Conservation (phyloP, 192 early-diverging fungal genomes). For the Rhizoclosmatium sp. region DNA sequence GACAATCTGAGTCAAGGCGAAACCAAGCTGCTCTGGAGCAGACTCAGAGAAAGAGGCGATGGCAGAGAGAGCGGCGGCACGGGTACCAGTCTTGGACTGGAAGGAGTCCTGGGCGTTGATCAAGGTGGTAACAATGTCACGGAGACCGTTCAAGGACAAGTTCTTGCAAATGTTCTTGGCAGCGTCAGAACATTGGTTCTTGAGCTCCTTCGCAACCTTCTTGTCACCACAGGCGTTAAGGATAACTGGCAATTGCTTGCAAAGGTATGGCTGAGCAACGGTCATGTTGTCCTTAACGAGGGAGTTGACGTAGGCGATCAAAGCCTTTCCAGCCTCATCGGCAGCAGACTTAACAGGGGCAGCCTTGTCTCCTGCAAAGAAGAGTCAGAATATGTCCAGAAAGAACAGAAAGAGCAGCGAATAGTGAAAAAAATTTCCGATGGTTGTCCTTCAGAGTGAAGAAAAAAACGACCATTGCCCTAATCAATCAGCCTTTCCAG, state of each 20-base stretch:
- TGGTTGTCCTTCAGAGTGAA: no score
- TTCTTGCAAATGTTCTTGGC: constrained; percentile 66
- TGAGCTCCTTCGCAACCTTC: constrained; percentile 77
- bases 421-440: no score
- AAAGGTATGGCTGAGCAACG: constrained; percentile 71
- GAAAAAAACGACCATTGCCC: no score
- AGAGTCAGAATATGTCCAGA: not conserved
- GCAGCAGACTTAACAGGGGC: constrained; percentile 53
- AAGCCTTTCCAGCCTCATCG: constrained; percentile 50
- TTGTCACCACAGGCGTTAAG: constrained; percentile 66
- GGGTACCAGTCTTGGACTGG: constrained; percentile 79
- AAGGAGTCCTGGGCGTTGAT: constrained; percentile 66
- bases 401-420: no score
- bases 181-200: constrained; percentile 51
- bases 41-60: constrained; percentile 54
- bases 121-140: constrained; percentile 31
- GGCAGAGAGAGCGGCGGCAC: constrained; percentile 61
- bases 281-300: constrained; percentile 65
- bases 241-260: constrained; percentile 67
- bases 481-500: no score
- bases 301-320: constrained; percentile 55
- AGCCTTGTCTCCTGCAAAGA: constrained; percentile 51
- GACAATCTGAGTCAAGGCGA: constrained; percentile 65
- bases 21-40: constrained; percentile 57
- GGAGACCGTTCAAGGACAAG: constrained; percentile 28